Evolutionary conservation across 2,329 filamentous ascomycete genomes (phyloP).

Genomic region (Colletotrichum liaoningense): DNA sequence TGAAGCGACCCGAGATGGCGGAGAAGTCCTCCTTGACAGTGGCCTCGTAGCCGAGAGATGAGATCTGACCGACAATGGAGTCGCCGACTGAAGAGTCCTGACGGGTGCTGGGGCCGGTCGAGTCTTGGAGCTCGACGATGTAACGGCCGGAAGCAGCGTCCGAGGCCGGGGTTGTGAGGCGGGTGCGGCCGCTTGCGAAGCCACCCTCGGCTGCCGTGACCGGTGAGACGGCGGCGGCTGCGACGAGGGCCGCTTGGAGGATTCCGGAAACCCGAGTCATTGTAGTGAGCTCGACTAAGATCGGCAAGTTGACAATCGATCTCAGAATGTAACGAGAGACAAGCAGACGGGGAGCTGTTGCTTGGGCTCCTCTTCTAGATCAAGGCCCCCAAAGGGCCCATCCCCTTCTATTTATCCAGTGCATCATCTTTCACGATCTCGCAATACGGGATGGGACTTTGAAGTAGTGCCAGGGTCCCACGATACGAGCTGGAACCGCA

Average conservation of each 20-base stretch:
- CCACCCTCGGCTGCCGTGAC: slow-evolving; percentile 1
- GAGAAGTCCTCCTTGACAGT: slow-evolving; percentile 30
- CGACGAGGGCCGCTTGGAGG: background rate
- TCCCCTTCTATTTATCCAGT: background rate
- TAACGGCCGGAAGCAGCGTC: slow-evolving; percentile 14
- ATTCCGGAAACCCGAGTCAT: background rate
- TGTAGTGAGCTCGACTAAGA: background rate
- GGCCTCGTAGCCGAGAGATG: slow-evolving; percentile 26
- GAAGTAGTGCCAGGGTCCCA: background rate
- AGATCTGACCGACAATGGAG: slow-evolving; percentile 20
- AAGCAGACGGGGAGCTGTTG: background rate
- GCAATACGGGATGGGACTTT: background rate
- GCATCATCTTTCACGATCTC: background rate
- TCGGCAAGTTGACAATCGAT: background rate
- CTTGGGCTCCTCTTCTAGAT: background rate
- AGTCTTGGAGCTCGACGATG: slow-evolving; percentile 28
- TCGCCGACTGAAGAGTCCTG: slow-evolving; percentile 15
- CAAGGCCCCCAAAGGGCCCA: background rate
- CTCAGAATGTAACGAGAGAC: background rate
- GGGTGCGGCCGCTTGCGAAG: slow-evolving; percentile 12
- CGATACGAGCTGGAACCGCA: background rate
- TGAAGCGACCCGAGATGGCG: slow-evolving; percentile 24
- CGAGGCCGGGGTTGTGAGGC: background rate
- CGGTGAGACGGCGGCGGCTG: background rate
- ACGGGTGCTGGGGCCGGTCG: slow-evolving; percentile 1